Conservation (phyloP, 2,329 filamentous ascomycete species). For the Talaromyces sp. region DNA sequence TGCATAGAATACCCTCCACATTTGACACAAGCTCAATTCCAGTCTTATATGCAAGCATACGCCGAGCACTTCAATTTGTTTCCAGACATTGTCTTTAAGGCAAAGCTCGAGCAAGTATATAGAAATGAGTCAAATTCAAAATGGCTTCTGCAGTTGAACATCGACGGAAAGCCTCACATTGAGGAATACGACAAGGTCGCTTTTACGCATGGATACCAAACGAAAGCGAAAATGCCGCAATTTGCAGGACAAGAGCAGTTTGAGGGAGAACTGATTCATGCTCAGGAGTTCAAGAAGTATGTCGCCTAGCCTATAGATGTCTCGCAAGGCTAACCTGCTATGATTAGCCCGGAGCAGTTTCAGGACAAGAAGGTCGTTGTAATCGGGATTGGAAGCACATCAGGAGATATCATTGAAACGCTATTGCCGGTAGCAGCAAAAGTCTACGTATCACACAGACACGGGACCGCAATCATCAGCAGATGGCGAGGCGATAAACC, state of each 20-base stretch:
- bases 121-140: conserved; percentile 26
- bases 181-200: conserved; percentile 40
- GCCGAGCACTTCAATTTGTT: conserved; percentile 40
- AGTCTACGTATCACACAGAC: conserved; percentile 1
- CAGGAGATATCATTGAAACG: not conserved
- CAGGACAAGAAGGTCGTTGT: not conserved
- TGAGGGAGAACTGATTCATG: conserved; percentile 40
- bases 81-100: conserved; percentile 34
- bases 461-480: not conserved
- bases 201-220: conserved; percentile 35
- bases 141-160: conserved; percentile 34
- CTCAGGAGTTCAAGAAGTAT: conserved; percentile 15
- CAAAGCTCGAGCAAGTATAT: conserved; percentile 29
- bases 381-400: not conserved
- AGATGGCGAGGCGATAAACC: not conserved
- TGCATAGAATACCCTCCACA: conserved; percentile 21
- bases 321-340: not conserved
- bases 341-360: not conserved
- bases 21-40: conserved; percentile 27
- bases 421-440: not conserved
- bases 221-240: conserved; percentile 35
- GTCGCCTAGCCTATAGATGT: not conserved
- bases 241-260: conserved; percentile 39
- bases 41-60: conserved; percentile 42
- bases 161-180: conserved; percentile 22